Evolutionary conservation across 805 yeast genomes (phyloP).

Genomic region (Wickerhamiella occidentalis): DNA sequence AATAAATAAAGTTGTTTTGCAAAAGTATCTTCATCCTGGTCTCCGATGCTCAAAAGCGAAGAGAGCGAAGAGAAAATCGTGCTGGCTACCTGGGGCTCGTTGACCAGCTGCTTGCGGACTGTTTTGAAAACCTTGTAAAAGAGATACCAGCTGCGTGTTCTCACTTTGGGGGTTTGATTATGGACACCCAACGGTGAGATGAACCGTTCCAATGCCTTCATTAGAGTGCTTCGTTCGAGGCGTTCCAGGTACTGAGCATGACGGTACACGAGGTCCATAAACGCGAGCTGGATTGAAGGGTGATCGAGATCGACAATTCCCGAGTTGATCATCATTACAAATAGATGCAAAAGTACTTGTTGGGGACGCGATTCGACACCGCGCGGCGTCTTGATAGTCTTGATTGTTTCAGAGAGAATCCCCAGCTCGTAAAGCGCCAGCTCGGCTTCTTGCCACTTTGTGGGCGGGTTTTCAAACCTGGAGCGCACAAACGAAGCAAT

Average conservation of each 20-base stretch:
- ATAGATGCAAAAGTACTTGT: constrained; percentile 50
- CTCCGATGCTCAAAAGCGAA: constrained; percentile 42
- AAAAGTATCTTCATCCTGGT: constrained; percentile 44
- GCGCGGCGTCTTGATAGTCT: constrained; percentile 54
- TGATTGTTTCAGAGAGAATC: constrained; percentile 65
- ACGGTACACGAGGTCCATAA: constrained; percentile 75
- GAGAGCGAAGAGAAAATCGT: constrained; percentile 51
- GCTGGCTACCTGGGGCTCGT: constrained; percentile 33
- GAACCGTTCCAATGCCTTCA: constrained; percentile 56
- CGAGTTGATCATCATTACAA: constrained; percentile 25
- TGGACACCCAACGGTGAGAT: constrained; percentile 73
- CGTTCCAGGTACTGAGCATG: constrained; percentile 51
- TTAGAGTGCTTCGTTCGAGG: constrained; percentile 31
- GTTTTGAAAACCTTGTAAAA: constrained; percentile 71
- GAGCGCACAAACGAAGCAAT: constrained; percentile 48
- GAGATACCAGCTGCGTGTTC: constrained; percentile 80
- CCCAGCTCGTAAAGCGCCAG: constrained; percentile 74
- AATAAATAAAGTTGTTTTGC: constrained; percentile 71
- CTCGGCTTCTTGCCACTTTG: constrained; percentile 72
- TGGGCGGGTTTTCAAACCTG: constrained; percentile 12
- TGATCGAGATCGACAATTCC: constrained; percentile 35
- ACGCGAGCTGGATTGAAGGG: constrained; percentile 67
- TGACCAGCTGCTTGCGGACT: constrained; percentile 51
- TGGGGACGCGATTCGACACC: constrained; percentile 46
- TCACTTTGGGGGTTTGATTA: constrained; percentile 58